Percentiles rank a stretch among this genome's conserved stretches.
phyloP scores from a whole-genome alignment of 306 rosid genomes.

The Cyamopsis tetragonoloba region DNA sequence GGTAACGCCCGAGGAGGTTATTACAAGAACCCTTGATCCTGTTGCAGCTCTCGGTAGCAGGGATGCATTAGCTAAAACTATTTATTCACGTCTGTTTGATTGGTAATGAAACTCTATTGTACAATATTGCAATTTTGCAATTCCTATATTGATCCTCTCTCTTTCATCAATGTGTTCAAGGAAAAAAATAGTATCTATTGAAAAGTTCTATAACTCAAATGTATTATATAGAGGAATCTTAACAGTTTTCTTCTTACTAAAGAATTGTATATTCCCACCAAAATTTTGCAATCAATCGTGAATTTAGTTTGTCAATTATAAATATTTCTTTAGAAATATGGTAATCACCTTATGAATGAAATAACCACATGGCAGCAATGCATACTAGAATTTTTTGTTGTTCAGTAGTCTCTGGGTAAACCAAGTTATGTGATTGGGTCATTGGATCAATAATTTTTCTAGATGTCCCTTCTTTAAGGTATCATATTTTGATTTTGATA shows the following conservation, averaged over 20 bases:
- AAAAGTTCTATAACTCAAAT: not conserved
- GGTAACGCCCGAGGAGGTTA: conserved; percentile 99
- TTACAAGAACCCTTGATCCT: conserved; percentile 99
- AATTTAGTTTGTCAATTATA: not conserved
- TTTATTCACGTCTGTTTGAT: conserved; percentile 95
- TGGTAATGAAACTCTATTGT: conserved; percentile 60
- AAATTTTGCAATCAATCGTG: conserved; percentile 1
- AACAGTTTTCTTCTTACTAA: conserved; percentile 4
- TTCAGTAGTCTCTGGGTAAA: not conserved
- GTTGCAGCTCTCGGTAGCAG: conserved; percentile 90
- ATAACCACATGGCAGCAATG: not conserved
- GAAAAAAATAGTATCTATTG: conserved; percentile 9
- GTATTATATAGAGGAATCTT: not conserved
- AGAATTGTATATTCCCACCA: not conserved
- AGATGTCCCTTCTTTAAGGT: conserved; percentile 21
- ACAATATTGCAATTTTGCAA: not conserved
- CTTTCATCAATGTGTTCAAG: conserved; percentile 13
- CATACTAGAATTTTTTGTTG: not conserved
- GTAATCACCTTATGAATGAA: conserved; percentile 10
- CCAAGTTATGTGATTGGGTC: not conserved
- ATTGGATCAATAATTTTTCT: conserved; percentile 7
- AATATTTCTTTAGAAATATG: conserved; percentile 3
- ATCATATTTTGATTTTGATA: conserved; percentile 32
- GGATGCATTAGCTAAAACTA: conserved; percentile 94
- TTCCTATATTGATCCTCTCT: conserved; percentile 14